Conservation (phyloP, 1,284 basidiomycete genomes). For the Leucoagaricus sp. region DNA sequence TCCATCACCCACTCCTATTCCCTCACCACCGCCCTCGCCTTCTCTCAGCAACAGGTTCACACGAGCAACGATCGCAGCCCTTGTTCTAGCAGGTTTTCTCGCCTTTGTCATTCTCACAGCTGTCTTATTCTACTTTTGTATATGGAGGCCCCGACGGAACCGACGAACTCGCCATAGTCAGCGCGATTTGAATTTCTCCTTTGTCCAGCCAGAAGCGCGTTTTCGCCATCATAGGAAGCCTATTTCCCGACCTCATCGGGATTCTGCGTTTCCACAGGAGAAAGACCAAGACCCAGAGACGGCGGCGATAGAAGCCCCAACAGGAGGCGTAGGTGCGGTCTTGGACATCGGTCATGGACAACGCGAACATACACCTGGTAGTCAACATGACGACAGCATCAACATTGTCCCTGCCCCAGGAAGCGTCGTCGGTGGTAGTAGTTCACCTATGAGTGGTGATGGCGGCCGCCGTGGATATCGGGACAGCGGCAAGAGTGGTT, state of each 20-base stretch:
- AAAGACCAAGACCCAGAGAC: slow-evolving; percentile 1
- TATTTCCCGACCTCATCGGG: background rate
- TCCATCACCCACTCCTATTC: slow-evolving; percentile 2
- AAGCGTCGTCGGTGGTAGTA: slow-evolving; percentile 14
- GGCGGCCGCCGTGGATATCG: slow-evolving; percentile 11
- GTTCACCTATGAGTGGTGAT: background rate
- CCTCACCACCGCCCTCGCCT: slow-evolving; percentile 18
- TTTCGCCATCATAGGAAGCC: background rate
- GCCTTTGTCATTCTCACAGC: slow-evolving; percentile 46
- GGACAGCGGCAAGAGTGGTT: slow-evolving; percentile 35
- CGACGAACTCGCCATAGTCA: slow-evolving; percentile 14
- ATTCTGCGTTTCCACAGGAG: background rate
- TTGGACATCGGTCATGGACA: slow-evolving; percentile 28
- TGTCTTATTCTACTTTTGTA: slow-evolving; percentile 41
- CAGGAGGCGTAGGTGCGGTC: slow-evolving; percentile 21
- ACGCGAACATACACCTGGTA: background rate
- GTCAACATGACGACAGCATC: slow-evolving; percentile 5
- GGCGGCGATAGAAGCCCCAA: slow-evolving; percentile 7
- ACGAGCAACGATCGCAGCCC: slow-evolving; percentile 62
- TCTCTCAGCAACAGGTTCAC: slow-evolving; percentile 27
- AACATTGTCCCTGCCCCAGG: background rate
- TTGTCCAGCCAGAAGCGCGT: background rate
- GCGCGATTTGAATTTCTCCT: background rate
- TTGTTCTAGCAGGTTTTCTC: slow-evolving; percentile 55
- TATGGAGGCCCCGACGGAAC: slow-evolving; percentile 45